phyloP scores from a whole-genome alignment of 768 basidiomycete species.

The Termitomyces sp. region DNA sequence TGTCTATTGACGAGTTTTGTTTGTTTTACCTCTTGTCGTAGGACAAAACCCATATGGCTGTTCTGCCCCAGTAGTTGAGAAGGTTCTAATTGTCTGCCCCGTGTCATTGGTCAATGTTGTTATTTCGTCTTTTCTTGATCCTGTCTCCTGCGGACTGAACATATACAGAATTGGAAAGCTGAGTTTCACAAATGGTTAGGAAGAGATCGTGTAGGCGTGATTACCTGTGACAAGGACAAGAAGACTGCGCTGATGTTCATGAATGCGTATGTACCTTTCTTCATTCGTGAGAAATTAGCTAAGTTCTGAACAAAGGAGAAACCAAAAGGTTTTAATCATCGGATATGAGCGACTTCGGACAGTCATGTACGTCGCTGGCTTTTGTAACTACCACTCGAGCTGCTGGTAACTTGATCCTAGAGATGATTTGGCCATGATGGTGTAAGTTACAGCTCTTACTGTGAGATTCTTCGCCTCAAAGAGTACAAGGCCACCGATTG shows the following conservation, averaged over 20 bases:
- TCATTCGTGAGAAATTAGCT: neutral
- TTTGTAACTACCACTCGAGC: neutral
- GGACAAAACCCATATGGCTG: constrained; percentile 81
- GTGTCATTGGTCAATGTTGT: constrained; percentile 82
- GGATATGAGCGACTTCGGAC: constrained; percentile 90
- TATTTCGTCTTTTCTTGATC: neutral
- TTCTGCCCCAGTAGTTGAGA: constrained; percentile 54
- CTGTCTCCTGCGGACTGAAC: neutral
- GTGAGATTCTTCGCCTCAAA: neutral
- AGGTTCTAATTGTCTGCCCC: constrained; percentile 90
- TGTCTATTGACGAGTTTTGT: neutral
- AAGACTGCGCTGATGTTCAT: constrained; percentile 62
- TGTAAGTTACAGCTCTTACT: constrained; percentile 33
- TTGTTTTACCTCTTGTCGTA: constrained; percentile 23
- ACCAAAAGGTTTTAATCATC: constrained; percentile 85
- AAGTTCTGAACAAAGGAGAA: constrained; percentile 38
- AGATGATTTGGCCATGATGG: constrained; percentile 53
- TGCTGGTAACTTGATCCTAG: constrained; percentile 7
- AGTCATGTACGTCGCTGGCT: constrained; percentile 50
- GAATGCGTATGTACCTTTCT: constrained; percentile 49
- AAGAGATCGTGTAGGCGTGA: constrained; percentile 42
- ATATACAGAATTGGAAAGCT: constrained; percentile 81
- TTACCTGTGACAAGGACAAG: constrained; percentile 43
- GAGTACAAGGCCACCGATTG: constrained; percentile 73
- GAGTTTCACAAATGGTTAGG: constrained; percentile 94